phyloP scores from a whole-genome alignment of 305 asterid species.

The Fraxinus xanthoxyloides region DNA sequence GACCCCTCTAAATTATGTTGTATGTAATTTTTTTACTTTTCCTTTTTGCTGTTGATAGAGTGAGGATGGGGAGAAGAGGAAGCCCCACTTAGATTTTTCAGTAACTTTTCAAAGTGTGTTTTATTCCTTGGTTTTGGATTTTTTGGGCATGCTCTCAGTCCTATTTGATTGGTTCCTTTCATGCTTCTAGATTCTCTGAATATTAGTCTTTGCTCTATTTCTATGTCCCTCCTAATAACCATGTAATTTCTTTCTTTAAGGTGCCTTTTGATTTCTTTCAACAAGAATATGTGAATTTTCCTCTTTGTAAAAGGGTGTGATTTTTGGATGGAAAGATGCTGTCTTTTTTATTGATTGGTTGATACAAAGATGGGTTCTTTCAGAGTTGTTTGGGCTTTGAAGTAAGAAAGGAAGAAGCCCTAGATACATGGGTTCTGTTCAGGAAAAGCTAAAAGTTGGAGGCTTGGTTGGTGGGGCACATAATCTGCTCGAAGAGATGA shows the following conservation, averaged over 20 bases:
- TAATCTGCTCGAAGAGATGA: slow-evolving; percentile 78
- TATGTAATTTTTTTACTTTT: slow-evolving; percentile 23
- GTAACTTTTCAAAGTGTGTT: slow-evolving; percentile 62
- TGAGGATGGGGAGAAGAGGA: slow-evolving; percentile 28
- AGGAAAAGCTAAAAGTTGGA: slow-evolving; percentile 57
- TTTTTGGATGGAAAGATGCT: slow-evolving; percentile 26
- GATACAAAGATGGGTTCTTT: slow-evolving; percentile 36
- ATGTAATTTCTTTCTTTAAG: slow-evolving; percentile 7
- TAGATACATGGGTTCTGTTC: slow-evolving; percentile 44
- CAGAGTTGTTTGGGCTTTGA: slow-evolving; percentile 29
- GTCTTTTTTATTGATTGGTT: slow-evolving; percentile 24
- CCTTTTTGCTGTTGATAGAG: slow-evolving; percentile 43
- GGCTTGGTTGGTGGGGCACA: slow-evolving; percentile 52
- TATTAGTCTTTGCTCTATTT: slow-evolving; percentile 45
- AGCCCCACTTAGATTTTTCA: slow-evolving; percentile 81
- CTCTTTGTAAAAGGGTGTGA: slow-evolving; percentile 16
- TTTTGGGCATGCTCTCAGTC: slow-evolving; percentile 34
- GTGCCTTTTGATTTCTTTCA: background rate
- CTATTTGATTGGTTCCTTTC: slow-evolving; percentile 47
- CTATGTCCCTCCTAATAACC: slow-evolving; percentile 26
- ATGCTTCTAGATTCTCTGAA: slow-evolving; percentile 52
- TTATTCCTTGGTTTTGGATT: slow-evolving; percentile 84
- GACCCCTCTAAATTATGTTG: slow-evolving; percentile 48
- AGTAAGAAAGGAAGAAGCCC: slow-evolving; percentile 20
- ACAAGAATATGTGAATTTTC: slow-evolving; percentile 15